Evolutionary conservation across 495 filamentous ascomycete genomes (phyloP).

Genomic region (Neurospora sp.): DNA sequence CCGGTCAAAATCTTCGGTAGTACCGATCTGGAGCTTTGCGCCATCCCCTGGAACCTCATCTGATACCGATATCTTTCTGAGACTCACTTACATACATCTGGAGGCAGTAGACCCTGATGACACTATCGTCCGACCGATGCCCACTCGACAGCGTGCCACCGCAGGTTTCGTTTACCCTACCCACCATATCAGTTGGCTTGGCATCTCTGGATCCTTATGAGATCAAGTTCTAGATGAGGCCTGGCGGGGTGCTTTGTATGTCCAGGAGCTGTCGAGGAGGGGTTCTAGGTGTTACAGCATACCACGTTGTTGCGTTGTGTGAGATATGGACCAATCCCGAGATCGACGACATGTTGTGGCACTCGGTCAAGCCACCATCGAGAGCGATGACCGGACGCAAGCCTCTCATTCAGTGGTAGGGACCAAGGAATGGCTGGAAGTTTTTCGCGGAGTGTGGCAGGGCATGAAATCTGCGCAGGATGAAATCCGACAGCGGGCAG

Average conservation of each 20-base stretch:
- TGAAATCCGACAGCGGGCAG: not conserved
- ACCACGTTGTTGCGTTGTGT: not conserved
- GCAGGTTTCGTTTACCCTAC: not conserved
- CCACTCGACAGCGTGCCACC: not conserved
- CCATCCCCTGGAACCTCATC: not conserved
- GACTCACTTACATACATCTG: not conserved
- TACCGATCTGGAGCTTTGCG: not conserved
- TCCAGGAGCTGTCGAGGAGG: not conserved
- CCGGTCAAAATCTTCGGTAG: not conserved
- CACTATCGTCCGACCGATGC: not conserved
- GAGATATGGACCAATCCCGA: not conserved
- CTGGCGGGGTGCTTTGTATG: not conserved
- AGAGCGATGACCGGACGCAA: not conserved
- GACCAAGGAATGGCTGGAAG: not conserved
- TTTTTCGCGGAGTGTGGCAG: not conserved
- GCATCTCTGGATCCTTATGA: not conserved
- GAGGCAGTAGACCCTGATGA: not conserved
- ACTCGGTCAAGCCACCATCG: not conserved
- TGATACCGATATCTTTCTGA: not conserved
- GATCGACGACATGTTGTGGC: not conserved
- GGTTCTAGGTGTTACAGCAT: not conserved
- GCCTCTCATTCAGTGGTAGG: not conserved
- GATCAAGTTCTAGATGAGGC: not conserved
- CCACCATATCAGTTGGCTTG: not conserved
- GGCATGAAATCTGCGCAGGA: not conserved